phyloP scores from a whole-genome alignment of 1,284 basidiomycete species.

The Microbotryum intermedium region DNA sequence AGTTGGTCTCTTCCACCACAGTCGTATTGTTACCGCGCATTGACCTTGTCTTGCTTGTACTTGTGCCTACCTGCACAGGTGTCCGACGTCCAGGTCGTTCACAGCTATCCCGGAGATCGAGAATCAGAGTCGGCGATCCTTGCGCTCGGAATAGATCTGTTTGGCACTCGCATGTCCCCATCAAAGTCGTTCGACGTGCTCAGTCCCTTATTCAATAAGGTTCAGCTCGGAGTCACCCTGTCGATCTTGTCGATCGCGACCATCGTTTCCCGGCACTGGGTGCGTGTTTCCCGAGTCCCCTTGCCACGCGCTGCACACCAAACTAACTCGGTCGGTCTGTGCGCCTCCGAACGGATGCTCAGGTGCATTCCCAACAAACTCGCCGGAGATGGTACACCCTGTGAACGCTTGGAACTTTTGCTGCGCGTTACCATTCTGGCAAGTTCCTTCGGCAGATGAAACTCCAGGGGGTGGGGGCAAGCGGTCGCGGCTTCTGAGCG shows the following conservation, averaged over 20 bases:
- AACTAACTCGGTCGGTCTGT: too few species aligned
- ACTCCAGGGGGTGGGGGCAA: background rate
- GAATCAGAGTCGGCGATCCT: slow-evolving; percentile 90
- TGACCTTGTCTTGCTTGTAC: too few species aligned
- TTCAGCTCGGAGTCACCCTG: slow-evolving; percentile 78
- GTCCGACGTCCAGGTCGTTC: slow-evolving; percentile 54
- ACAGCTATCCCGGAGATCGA: slow-evolving; percentile 71
- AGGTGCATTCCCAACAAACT: background rate
- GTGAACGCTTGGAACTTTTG: background rate
- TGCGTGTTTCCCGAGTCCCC: too few species aligned
- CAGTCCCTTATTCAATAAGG: slow-evolving; percentile 84
- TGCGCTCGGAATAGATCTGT: slow-evolving; percentile 76
- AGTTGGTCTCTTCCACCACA: slow-evolving; percentile 25
- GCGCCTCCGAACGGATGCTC: background rate
- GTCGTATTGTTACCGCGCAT: too few species aligned
- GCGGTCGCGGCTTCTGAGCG: background rate
- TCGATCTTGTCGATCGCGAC: slow-evolving; percentile 55
- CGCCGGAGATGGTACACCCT: background rate
- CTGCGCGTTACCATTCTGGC: too few species aligned
- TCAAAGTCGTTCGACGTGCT: slow-evolving; percentile 90
- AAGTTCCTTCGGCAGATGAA: background rate
- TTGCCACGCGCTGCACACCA: too few species aligned
- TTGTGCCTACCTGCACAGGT: slow-evolving; percentile 45
- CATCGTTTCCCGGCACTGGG: too few species aligned
- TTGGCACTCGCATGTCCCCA: slow-evolving; percentile 72